Conservation (phyloP, 495 filamentous ascomycete species). For the Aspergillus sparsus region DNA sequence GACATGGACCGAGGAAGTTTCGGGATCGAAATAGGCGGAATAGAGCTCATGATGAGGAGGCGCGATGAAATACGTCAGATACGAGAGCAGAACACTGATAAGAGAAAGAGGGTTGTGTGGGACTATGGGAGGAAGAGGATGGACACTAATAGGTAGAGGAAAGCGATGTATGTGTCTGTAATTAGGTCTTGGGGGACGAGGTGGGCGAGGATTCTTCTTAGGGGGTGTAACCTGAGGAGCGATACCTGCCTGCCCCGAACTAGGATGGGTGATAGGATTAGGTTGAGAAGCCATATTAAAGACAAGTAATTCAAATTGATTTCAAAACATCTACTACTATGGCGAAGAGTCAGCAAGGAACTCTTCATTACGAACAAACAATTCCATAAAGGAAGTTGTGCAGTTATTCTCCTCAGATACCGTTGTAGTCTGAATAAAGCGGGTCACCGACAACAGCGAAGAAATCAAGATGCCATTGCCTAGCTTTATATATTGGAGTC, state of each 20-base stretch:
- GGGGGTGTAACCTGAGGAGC: conserved; percentile 17
- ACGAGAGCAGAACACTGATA: conserved; percentile 72
- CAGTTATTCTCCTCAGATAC: conserved; percentile 79
- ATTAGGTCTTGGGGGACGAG: conserved; percentile 56
- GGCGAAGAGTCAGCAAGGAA: conserved; percentile 30
- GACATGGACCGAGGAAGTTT: conserved; percentile 82
- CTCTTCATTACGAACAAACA: conserved; percentile 25
- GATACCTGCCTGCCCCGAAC: conserved; percentile 24
- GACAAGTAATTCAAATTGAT: conserved; percentile 16
- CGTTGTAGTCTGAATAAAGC: conserved; percentile 89
- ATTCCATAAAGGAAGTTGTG: conserved; percentile 13
- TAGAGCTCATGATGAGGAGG: conserved; percentile 73
- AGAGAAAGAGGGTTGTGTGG: conserved; percentile 91
- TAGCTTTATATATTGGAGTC: conserved; percentile 51
- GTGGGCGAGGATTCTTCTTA: conserved; percentile 21
- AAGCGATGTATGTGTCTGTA: conserved; percentile 72
- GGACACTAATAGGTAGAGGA: conserved; percentile 74
- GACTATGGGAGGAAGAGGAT: conserved; percentile 82
- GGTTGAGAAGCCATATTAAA: conserved; percentile 22
- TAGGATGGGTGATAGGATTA: conserved; percentile 11
- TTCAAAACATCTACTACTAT: conserved; percentile 23
- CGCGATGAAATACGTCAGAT: conserved; percentile 69
- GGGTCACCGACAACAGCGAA: conserved; percentile 70
- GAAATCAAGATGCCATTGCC: conserved; percentile 68
- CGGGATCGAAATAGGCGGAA: conserved; percentile 71